Base-by-base conservation (phyloP, 306 rosid species). In the Vicia villosa region DNA sequence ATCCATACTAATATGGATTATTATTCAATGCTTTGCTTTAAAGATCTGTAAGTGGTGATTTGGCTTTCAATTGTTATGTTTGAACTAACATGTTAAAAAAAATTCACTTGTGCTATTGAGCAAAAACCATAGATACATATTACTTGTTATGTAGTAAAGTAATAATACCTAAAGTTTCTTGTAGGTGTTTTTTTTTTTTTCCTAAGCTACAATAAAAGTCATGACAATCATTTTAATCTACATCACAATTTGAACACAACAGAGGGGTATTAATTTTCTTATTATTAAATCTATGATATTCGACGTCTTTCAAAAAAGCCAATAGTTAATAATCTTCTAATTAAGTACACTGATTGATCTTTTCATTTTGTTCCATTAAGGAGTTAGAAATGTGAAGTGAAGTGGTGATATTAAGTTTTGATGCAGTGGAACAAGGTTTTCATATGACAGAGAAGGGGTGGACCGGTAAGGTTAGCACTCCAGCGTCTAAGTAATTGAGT, bases 21-120 rank as follows among this genome's bases (percentile, higher is more conserved):
- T 42, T 40, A 49, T 12, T n/a, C 14, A 45, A 71, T 46, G 68
- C 50, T 71, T 77, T 71, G 73, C 77, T 56, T 62, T 20, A 3
- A 67, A 60, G 62, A 50, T 9, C 47, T 8, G 32, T 16, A 68
- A 50, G 46, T 59, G 15, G 30, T 50, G 15, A 20, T 61, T 76
- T 76, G 38, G 30, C 45, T 62, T 52, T 62, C 52, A n/a, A 0
- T 62, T 30, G 12, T 76, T 24, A 40, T 62, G 58, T 76, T 69
- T 49, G 47, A 68, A 68, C 74, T 36, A 68, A 69, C 38, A 17
- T 68, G 65, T 16, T 60, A 38, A 47, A 58, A 58, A 58, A 60
- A 14, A 42, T 20, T 4, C 28, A 37, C 66, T 61, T 37, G 3
- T 15, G 45, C 26, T 16, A 61, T 36, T 52, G 26, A 68, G 52